Base-by-base conservation (phyloP, 169 alveolate species). In the Plasmodium cynomolgi region DNA sequence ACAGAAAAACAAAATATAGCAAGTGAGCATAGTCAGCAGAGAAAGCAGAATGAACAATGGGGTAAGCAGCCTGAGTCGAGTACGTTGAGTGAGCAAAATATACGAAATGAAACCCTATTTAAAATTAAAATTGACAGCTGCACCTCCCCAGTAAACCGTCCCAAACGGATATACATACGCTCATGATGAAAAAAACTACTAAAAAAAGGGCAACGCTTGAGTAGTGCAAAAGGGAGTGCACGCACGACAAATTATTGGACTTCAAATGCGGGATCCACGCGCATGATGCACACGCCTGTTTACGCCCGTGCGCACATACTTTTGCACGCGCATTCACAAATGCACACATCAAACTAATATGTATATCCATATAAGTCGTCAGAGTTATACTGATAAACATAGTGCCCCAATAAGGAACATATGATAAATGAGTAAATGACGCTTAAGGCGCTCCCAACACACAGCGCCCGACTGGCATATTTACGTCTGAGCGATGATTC, bases 401-500 rank as follows among this genome's bases (percentile, higher is more conserved):
- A 91, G 4, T 81, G 95, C 0, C 92, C 95, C 58, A 91, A 62
- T 6, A 91, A 5, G 6, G 95, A 91, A 62, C 95, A 91, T n/a
- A 91, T 8, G 39, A 29, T 29, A 72, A 91, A 91, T 20, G 95
- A 81, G 58, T 91, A 91, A 26, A 91, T 71, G 84, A 91, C 95
- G 68, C 92, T 81, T 80, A 91, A 72, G 58, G 84, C 74, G 44
- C 95, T 81, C 2, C 95, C 95, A 71, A 91, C 84, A 71, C 95
- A 91, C 23, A 91, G 41, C 44, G 95, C 95, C 29, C 37, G 82
- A 26, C 34, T 91, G 58, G 92, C 92, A 82, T 91, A 91, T 81
- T 47, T 71, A 2, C 84, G 84, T 44, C 95, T 68, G 8, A 13
- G 81, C 26, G 95, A 68, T 39, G 91, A 50, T 81, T 47, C 92